A percentile compares a stretch with the other conserved stretches of the same genome.
These are phyloP conservation scores for Fusarium subtropicale DNA, from an alignment of 2,329 filamentous ascomycete genomes.

Conservation along the genomic window DNA sequence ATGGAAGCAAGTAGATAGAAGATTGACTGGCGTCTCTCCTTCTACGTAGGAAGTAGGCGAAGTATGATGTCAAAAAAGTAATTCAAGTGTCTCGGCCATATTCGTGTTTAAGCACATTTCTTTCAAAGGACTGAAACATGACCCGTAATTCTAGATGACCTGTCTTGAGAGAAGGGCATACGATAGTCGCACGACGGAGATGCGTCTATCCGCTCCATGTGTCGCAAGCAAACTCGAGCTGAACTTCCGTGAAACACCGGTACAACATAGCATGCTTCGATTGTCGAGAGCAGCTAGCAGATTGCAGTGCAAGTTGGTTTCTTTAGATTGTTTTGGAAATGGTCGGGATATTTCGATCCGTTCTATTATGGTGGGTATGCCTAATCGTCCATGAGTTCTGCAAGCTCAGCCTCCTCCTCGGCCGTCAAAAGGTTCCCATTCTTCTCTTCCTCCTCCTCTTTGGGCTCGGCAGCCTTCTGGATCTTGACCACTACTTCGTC, in stretches of 20 bases:
- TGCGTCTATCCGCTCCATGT: slow-evolving; percentile 4
- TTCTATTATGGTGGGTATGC: background rate
- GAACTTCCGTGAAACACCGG: slow-evolving; percentile 28
- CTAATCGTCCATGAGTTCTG: slow-evolving; percentile 85
- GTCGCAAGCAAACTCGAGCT: slow-evolving; percentile 27
- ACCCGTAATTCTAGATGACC: slow-evolving; percentile 9
- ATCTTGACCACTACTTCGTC: slow-evolving; percentile 62
- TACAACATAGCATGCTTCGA: slow-evolving; percentile 11
- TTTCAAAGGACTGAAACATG: slow-evolving; percentile 22
- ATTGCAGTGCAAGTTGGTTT: background rate
- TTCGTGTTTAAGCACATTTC: slow-evolving; percentile 5
- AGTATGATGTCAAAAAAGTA: slow-evolving; percentile 6
- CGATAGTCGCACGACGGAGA: background rate
- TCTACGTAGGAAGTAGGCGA: background rate
- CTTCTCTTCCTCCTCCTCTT: slow-evolving; percentile 60
- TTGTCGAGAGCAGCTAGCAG: background rate
- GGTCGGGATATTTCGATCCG: background rate
- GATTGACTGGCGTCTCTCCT: background rate
- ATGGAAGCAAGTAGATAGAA: background rate
- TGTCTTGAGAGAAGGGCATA: slow-evolving; percentile 7
- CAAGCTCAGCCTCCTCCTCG: slow-evolving; percentile 93
- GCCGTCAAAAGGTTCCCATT: slow-evolving; percentile 73
- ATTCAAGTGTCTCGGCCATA: slow-evolving; percentile 7
- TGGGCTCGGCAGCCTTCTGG: slow-evolving; percentile 61
- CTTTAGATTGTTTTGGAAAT: background rate